phyloP scores from a whole-genome alignment of 2,329 filamentous ascomycete genomes.

The Clathrospora elynae region DNA sequence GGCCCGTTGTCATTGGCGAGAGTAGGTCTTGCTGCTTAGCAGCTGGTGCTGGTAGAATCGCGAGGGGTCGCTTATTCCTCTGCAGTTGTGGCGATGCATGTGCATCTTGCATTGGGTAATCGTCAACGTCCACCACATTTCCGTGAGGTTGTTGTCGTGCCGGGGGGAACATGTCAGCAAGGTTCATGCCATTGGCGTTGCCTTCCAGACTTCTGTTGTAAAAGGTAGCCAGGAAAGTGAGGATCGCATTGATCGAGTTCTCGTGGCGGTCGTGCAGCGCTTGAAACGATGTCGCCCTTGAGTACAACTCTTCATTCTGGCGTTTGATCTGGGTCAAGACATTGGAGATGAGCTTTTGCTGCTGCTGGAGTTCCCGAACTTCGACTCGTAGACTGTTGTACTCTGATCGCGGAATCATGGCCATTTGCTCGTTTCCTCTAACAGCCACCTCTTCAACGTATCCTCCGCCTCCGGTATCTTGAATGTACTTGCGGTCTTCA shows the following conservation, averaged over 20 bases:
- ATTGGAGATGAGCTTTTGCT: constrained; percentile 83
- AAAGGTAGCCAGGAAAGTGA: constrained; percentile 94
- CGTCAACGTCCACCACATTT: constrained; percentile 67
- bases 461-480: constrained; percentile 48
- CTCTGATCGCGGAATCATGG: constrained; percentile 70
- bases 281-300: constrained; percentile 87
- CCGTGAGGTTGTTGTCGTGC: constrained; percentile 62
- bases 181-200: constrained; percentile 72
- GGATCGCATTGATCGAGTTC: constrained; percentile 97
- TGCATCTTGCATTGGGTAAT: constrained; percentile 52
- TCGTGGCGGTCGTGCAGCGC: constrained; percentile 94
- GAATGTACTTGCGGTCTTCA: constrained; percentile 59
- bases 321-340: constrained; percentile 80
- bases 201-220: constrained; percentile 93
- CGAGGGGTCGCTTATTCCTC: constrained; percentile 46
- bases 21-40: constrained; percentile 37
- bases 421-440: constrained; percentile 51
- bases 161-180: constrained; percentile 82
- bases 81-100: constrained; percentile 43
- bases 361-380: constrained; percentile 78
- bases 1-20: constrained; percentile 22
- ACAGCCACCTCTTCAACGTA: constrained; percentile 51
- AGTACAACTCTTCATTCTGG: constrained; percentile 86
- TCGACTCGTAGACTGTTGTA: constrained; percentile 78
- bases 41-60: constrained; percentile 42